Conservation (phyloP, 805 yeast species). For the Yamadazyma nakazawae region DNA sequence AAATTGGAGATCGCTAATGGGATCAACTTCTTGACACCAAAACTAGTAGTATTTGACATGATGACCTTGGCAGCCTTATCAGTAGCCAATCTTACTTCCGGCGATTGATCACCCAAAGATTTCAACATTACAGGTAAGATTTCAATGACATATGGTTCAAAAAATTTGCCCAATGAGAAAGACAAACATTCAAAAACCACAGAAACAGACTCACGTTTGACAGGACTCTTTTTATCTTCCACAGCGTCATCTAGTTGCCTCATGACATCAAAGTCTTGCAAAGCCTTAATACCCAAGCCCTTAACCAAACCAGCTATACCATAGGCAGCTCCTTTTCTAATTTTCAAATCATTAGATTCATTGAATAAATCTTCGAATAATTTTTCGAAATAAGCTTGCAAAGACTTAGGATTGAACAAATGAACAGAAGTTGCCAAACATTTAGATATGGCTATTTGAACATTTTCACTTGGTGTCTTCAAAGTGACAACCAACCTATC, state of each 20-base stretch:
- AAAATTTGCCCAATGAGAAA: conserved; percentile 64
- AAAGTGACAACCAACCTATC: conserved; percentile 70
- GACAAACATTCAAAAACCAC: conserved; percentile 85
- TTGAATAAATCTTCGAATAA: conserved; percentile 57
- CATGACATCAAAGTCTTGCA: conserved; percentile 73
- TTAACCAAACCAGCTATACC: conserved; percentile 92
- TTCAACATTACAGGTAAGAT: conserved; percentile 76
- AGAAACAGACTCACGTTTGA: conserved; percentile 82
- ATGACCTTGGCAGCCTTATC: conserved; percentile 80
- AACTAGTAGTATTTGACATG: conserved; percentile 89
- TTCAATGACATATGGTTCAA: conserved; percentile 94
- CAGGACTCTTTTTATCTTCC: conserved; percentile 76
- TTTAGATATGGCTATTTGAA: conserved; percentile 82
- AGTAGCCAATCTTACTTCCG: conserved; percentile 88
- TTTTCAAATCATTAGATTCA: conserved; percentile 37
- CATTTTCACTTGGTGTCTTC: conserved; percentile 84
- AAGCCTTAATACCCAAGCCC: conserved; percentile 80
- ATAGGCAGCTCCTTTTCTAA: conserved; percentile 92
- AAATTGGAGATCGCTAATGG: conserved; percentile 85
- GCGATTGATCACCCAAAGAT: conserved; percentile 77
- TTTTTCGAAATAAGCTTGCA: conserved; percentile 52
- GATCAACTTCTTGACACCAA: conserved; percentile 84
- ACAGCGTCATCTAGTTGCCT: conserved; percentile 76
- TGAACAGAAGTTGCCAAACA: conserved; percentile 82
- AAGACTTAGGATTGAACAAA: conserved; percentile 43